These are phyloP conservation scores for Massarina eburnea DNA, from an alignment of 2,329 filamentous ascomycete genomes.

Conservation along the genomic window DNA sequence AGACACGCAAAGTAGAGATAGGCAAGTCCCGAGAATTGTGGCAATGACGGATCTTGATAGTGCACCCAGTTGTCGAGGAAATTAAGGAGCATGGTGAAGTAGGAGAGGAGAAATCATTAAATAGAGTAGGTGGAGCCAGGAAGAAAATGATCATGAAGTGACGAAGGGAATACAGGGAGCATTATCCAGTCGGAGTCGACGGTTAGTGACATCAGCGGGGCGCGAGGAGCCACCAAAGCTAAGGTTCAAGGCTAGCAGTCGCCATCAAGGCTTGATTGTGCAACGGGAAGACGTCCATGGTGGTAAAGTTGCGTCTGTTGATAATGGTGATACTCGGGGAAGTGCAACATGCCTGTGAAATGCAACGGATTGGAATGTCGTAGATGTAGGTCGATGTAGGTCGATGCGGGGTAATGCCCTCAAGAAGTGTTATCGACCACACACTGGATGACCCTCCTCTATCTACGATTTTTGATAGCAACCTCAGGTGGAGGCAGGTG, in stretches of 20 bases:
- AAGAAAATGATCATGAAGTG: constrained; percentile 5
- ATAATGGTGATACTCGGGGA: background rate
- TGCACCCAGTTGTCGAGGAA: constrained; percentile 31
- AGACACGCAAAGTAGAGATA: constrained; percentile 34
- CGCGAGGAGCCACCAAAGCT: background rate
- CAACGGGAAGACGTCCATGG: background rate
- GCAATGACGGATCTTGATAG: constrained; percentile 34
- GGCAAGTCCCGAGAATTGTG: constrained; percentile 31
- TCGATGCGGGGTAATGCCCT: no score
- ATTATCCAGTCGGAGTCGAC: constrained; percentile 1
- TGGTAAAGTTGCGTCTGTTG: background rate
- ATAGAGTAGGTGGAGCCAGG: background rate
- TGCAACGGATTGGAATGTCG: no score
- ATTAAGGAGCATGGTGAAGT: constrained; percentile 20
- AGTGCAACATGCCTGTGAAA: no score
- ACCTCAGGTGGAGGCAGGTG: no score
- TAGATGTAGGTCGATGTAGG: no score
- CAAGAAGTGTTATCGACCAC: no score
- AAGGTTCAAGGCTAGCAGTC: constrained; percentile 1
- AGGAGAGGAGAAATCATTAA: background rate
- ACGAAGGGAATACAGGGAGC: constrained; percentile 1
- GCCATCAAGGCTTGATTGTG: background rate
- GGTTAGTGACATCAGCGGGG: constrained; percentile 8
- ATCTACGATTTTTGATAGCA: no score
- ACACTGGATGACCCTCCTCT: no score